phyloP scores from a whole-genome alignment of 2,329 filamentous ascomycete genomes.

The Sporothrix euskadiensis region DNA sequence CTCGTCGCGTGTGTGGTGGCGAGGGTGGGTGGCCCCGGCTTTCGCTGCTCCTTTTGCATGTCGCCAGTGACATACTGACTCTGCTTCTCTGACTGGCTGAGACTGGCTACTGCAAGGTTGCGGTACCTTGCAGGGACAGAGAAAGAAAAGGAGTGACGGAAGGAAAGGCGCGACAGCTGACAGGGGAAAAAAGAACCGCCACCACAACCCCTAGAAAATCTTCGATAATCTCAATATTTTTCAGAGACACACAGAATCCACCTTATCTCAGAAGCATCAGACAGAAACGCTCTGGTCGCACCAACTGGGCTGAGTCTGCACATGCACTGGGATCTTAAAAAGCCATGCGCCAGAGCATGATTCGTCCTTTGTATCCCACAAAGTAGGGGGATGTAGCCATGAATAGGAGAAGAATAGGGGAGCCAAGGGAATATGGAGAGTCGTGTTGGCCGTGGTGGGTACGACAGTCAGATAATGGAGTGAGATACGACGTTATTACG shows the following conservation, averaged over 20 bases:
- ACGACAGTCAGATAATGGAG: neutral
- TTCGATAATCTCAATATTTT: neutral
- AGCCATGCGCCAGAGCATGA: conserved; percentile 7
- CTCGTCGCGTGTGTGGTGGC: conserved; percentile 24
- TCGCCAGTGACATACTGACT: neutral
- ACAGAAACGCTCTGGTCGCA: neutral
- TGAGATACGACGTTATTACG: too few relatives aligned
- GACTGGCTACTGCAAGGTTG: neutral
- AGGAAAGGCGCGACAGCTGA: neutral
- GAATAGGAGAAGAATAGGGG: conserved; percentile 3
- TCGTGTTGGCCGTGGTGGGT: neutral
- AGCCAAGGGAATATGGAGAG: neutral
- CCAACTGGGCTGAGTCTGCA: conserved; percentile 6
- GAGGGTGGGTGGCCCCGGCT: neutral
- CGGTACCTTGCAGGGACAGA: conserved; percentile 7
- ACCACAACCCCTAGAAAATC: neutral
- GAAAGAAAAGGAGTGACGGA: neutral
- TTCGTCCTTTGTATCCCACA: neutral
- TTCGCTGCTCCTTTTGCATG: neutral
- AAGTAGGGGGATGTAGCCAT: neutral
- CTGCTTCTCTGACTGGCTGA: neutral
- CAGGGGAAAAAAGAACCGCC: neutral
- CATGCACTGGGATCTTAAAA: neutral
- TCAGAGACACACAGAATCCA: neutral
- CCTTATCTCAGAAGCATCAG: neutral